Percentiles rank a stretch among this genome's conserved stretches.
Evolutionary conservation across 1,284 basidiomycete species (phyloP).

Genomic region (Cryptococcus sp.): DNA sequence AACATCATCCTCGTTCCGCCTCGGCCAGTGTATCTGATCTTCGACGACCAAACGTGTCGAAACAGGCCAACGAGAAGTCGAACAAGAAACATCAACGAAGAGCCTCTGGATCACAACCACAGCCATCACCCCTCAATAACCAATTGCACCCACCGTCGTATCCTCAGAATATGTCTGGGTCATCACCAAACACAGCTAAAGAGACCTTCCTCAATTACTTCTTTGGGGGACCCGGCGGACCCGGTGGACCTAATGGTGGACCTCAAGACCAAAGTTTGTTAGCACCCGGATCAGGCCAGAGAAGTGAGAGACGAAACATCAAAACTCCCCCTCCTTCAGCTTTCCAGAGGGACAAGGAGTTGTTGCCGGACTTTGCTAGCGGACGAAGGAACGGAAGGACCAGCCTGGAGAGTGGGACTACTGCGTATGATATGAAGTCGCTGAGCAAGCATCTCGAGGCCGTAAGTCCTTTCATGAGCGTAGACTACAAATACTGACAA

Average conservation of each 20-base stretch:
- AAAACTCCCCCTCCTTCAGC: conserved; percentile 8
- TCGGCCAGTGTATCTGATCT: conserved; percentile 77
- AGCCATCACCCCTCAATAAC: conserved; percentile 7
- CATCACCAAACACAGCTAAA: conserved; percentile 54
- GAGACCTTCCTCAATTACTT: conserved; percentile 95
- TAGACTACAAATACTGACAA: conserved; percentile 4
- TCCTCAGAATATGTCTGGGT: conserved; percentile 50
- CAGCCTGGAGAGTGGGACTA: conserved; percentile 71
- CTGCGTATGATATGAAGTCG: conserved; percentile 98
- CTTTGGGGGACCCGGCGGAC: conserved; percentile 64
- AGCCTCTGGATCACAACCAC: conserved; percentile 12
- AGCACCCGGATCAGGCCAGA: conserved; percentile 4
- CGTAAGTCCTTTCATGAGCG: conserved; percentile 54
- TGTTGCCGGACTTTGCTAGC: conserved; percentile 45
- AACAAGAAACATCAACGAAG: conserved; percentile 23
- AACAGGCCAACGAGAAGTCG: conserved; percentile 13
- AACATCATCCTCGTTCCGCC: conserved; percentile 61
- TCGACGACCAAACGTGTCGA: conserved; percentile 20
- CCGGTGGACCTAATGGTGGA: conserved; percentile 55
- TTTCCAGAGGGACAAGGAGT: conserved; percentile 16
- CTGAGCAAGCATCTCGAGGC: conserved; percentile 92
- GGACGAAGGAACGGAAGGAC: conserved; percentile 28
- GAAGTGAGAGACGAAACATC: conserved; percentile 6
- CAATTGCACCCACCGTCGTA: conserved; percentile 42
- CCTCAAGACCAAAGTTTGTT: background rate